Base-by-base conservation (phyloP, 352 stramenopile species). In the Phytophthora tubulina region DNA sequence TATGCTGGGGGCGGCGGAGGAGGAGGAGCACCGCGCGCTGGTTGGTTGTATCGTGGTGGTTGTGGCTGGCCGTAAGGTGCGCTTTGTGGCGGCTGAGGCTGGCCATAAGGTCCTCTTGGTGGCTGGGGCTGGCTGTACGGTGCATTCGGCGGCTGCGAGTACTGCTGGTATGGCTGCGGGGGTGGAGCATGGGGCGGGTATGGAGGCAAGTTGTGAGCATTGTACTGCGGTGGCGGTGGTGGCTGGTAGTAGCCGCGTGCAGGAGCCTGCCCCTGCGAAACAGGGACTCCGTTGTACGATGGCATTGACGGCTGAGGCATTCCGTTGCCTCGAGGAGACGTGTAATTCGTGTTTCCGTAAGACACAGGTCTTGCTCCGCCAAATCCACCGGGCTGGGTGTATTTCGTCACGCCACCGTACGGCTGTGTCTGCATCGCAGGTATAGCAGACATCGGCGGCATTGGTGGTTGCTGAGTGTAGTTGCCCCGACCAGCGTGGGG, bases 321-420 rank as follows among this genome's bases (percentile, higher is more conserved):
- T 32, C 36, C 36, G 46, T 75, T 76, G 14, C 61, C 65, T 14
- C 48, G 65, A 14, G 77, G 72, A 15, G 78, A 61, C 33, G 75
- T 79, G 54, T 89, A 89, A 7, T 79, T 82, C 7, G 72, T 81
- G 30, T 46, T 68, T 49, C 69, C 78, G 35, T 87, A 85, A 33
- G 53, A 51, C 38, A 74, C 55, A 10, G 68, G 54, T 10, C 53
- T 60, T 42, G 53, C 50, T 13, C 57, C 54, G 10, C 66, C 39
- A 70, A 63, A 58, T 21, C 67, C 41, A 36, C 69, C 63, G 50
- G 81, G 78, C 32, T 86, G 79, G 42, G 81, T 89, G 61, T 87
- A 89, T 32, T 85, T 82, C 27, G 81, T 89, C 36, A 78, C 64
- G 4, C 81, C 81, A 15, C 81, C 81, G 56, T 76, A 70, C 15